Evolutionary conservation across 345 rosid genomes (phyloP), one percentile per base, ranked within the genome.

Genomic region (Microcos paniculata): DNA sequence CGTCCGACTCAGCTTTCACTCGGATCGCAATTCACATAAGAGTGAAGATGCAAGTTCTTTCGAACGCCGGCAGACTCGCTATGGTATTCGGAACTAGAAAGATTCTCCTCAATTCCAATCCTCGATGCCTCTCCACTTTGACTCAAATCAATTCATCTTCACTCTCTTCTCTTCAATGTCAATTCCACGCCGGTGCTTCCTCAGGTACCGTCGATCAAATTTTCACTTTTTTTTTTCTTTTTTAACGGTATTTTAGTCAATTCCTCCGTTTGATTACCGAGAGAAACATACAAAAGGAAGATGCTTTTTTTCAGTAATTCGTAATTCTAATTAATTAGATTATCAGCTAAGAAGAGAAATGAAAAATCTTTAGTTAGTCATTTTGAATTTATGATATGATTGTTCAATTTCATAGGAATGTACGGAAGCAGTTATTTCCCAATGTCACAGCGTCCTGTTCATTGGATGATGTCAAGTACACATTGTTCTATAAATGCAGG

Each of bases 61-160:
- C 88, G 4, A 86, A 49, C 63, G 81, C 87, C 52, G 83, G 87
- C 42, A 80, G 84, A 69, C 57, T 88, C 80, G 49, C 82, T 79
- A 80, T 83, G 79, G 33, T 78, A 61, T 69, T 84, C 62, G 87
- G 80, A 72, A 76, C 84, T 48, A 79, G 56, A 67, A 6, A 74
- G 38, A 40, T 75, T 64, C n/a, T 40, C 14, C 28, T 75, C 67
- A 72, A 74, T 70, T 74, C 88, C 0, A 51, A 80, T 74, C 78
- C 45, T 64, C 73, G 82, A 52, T 51, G 75, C 26, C 49, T 77
- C 77, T 73, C 84, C 53, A 59, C 84, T 45, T 72, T 76, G 72
- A 51, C 82, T 52, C 87, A 70, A 51, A 49, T 71, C 70, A 15
- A 30, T 45, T 43, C n/a, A 42, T 58, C 77, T 64, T 76, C 68